These are phyloP conservation scores for Kockiozyma suomiensis DNA, from an alignment of 805 yeast species.

Conservation along the genomic window DNA sequence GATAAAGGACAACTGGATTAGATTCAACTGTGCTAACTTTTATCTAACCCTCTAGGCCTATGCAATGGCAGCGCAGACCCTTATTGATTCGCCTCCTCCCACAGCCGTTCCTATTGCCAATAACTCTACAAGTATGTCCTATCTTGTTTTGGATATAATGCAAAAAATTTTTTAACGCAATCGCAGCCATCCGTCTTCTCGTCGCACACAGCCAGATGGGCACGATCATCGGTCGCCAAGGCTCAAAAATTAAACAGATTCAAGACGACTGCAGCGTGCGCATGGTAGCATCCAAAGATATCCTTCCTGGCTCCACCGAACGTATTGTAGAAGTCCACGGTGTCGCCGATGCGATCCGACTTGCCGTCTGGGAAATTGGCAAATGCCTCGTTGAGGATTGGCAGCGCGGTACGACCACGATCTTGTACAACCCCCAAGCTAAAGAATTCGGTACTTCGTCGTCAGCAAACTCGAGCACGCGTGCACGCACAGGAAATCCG, in stretches of 20 bases:
- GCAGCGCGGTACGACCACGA: constrained; percentile 65
- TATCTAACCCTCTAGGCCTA: constrained; percentile 55
- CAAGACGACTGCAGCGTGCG: constrained; percentile 70
- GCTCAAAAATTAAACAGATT: constrained; percentile 74
- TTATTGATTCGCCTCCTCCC: constrained; percentile 61
- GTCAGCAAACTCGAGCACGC: not conserved
- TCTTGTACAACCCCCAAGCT: constrained; percentile 59
- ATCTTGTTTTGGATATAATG: not conserved
- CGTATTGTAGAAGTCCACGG: constrained; percentile 89
- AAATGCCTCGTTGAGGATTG: constrained; percentile 74
- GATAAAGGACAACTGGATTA: not conserved
- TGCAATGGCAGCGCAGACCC: constrained; percentile 67
- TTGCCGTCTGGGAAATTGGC: constrained; percentile 60
- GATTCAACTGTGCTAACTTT: no score
- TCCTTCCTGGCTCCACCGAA: constrained; percentile 78
- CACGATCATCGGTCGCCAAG: constrained; percentile 82
- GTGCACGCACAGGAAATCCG: constrained; percentile 30
- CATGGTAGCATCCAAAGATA: constrained; percentile 86
- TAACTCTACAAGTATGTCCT: constrained; percentile 10
- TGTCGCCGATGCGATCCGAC: constrained; percentile 60
- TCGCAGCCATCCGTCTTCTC: constrained; percentile 64
- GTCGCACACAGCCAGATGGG: constrained; percentile 88
- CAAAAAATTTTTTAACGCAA: constrained; percentile 42
- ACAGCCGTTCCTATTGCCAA: constrained; percentile 44
- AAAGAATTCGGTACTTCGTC: constrained; percentile 1